phyloP scores from a whole-genome alignment of 768 basidiomycete species.

The Mrakia hoshinonis region DNA sequence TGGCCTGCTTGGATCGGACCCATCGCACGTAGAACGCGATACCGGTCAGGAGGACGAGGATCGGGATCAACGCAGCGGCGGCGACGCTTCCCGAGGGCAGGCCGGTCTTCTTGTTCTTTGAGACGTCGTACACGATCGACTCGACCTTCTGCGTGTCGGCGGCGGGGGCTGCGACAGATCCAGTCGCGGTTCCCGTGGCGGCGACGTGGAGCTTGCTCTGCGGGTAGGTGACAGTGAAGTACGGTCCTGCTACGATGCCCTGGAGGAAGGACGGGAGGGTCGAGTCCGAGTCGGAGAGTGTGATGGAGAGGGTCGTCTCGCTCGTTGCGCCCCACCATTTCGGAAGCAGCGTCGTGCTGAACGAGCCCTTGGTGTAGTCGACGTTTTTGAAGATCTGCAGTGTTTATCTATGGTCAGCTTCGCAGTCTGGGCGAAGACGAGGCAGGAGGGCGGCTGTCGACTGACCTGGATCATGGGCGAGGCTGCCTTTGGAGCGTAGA shows the following conservation, averaged over 20 bases:
- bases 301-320: neutral
- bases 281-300: neutral
- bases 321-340: slow-evolving; percentile 14
- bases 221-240: slow-evolving; percentile 26
- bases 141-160: slow-evolving; percentile 16
- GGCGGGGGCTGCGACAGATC: slow-evolving; percentile 10
- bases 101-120: slow-evolving; percentile 1
- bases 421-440: neutral
- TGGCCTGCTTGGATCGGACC: slow-evolving; percentile 19
- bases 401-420: too few relatives aligned
- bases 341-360: slow-evolving; percentile 7
- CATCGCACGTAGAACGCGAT: slow-evolving; percentile 18
- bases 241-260: slow-evolving; percentile 5
- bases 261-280: neutral
- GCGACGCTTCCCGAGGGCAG: slow-evolving; percentile 18
- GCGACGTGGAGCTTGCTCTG: neutral
- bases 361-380: slow-evolving; percentile 3
- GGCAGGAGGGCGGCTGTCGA: neutral
- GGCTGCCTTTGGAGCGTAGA: neutral
- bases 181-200: slow-evolving; percentile 5
- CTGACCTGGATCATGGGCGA: slow-evolving; percentile 11
- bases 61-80: slow-evolving; percentile 19
- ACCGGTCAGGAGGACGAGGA: slow-evolving; percentile 10
- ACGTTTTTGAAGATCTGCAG: neutral
- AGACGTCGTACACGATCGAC: neutral